Conservation (phyloP, 2,329 filamentous ascomycete species). For the Curvularia sp. region DNA sequence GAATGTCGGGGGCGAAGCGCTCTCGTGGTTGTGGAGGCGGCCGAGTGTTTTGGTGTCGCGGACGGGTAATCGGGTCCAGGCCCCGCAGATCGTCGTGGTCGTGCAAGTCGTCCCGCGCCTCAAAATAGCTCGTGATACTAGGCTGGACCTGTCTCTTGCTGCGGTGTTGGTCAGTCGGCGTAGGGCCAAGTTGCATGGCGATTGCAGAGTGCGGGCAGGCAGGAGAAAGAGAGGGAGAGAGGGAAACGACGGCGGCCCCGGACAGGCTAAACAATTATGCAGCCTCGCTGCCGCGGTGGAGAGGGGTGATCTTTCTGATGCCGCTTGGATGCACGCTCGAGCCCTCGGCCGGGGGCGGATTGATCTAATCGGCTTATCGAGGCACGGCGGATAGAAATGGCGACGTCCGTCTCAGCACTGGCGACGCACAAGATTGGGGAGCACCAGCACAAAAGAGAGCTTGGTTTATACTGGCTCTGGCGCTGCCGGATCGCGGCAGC, state of each 20-base stretch:
- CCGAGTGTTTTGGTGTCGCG: slow-evolving; percentile 25
- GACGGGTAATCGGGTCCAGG: slow-evolving; percentile 37
- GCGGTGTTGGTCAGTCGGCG: slow-evolving; percentile 38
- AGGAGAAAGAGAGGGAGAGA: slow-evolving; percentile 1
- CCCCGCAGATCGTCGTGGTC: slow-evolving; percentile 36
- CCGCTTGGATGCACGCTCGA: slow-evolving; percentile 30
- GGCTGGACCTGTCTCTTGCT: slow-evolving; percentile 56
- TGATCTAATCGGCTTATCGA: slow-evolving; percentile 26
- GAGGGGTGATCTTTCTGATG: slow-evolving; percentile 28
- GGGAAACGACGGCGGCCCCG: not conserved
- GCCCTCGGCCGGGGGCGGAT: slow-evolving; percentile 27
- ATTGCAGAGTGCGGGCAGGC: not conserved
- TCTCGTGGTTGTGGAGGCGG: slow-evolving; percentile 19
- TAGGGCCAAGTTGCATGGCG: slow-evolving; percentile 20
- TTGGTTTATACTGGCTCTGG: not conserved
- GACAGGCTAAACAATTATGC: slow-evolving; percentile 11
- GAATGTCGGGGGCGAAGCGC: slow-evolving; percentile 59
- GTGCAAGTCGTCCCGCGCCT: slow-evolving; percentile 32
- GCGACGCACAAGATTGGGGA: slow-evolving; percentile 1
- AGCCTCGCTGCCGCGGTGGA: slow-evolving; percentile 9
- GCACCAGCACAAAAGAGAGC: slow-evolving; percentile 1
- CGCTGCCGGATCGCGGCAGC: slow-evolving; percentile 20
- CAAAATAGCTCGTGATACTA: slow-evolving; percentile 55
- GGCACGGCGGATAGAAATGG: slow-evolving; percentile 28
- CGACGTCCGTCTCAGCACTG: slow-evolving; percentile 10